These are phyloP conservation scores for Acrocalymma vagum DNA, from an alignment of 2,329 filamentous ascomycete genomes.

Conservation along the genomic window DNA sequence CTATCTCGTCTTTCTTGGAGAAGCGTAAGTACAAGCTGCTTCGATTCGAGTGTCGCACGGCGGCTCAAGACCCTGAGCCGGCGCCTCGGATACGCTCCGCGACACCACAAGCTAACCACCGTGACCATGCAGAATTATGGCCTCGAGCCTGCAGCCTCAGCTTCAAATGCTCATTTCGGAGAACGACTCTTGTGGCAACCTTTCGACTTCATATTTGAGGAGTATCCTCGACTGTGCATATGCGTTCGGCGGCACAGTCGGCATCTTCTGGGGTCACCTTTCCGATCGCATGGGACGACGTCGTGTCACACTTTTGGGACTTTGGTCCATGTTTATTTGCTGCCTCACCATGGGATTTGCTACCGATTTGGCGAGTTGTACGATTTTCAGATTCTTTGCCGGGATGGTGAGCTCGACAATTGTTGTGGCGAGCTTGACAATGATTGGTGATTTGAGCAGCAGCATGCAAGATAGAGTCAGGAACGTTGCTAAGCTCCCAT, in stretches of 20 bases:
- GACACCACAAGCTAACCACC: slow-evolving; percentile 23
- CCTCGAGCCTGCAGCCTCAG: slow-evolving; percentile 57
- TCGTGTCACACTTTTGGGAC: slow-evolving; percentile 54
- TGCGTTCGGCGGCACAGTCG: slow-evolving; percentile 55
- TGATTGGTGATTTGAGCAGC: slow-evolving; percentile 56
- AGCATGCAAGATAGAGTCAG: slow-evolving; percentile 47
- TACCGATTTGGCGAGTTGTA: slow-evolving; percentile 51
- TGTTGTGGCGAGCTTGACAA: slow-evolving; percentile 55
- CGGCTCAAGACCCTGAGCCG: slow-evolving; percentile 10
- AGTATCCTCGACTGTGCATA: slow-evolving; percentile 60
- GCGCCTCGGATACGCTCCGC: slow-evolving; percentile 5
- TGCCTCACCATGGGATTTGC: slow-evolving; percentile 58
- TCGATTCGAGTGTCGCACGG: not conserved
- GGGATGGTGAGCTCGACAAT: slow-evolving; percentile 55
- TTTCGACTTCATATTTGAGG: slow-evolving; percentile 56
- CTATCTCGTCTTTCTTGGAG: slow-evolving; percentile 57
- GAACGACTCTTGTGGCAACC: slow-evolving; percentile 53
- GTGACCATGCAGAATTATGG: slow-evolving; percentile 50
- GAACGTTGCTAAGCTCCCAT: slow-evolving; percentile 54
- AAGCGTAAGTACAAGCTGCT: slow-evolving; percentile 46
- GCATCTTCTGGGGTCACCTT: slow-evolving; percentile 56
- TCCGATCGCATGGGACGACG: slow-evolving; percentile 54
- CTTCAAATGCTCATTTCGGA: slow-evolving; percentile 56
- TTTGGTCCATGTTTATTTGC: slow-evolving; percentile 54
- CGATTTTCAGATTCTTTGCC: slow-evolving; percentile 53